These are phyloP conservation scores for Penicillium sp. DNA, from an alignment of 2,329 filamentous ascomycete genomes.

Conservation along the genomic window DNA sequence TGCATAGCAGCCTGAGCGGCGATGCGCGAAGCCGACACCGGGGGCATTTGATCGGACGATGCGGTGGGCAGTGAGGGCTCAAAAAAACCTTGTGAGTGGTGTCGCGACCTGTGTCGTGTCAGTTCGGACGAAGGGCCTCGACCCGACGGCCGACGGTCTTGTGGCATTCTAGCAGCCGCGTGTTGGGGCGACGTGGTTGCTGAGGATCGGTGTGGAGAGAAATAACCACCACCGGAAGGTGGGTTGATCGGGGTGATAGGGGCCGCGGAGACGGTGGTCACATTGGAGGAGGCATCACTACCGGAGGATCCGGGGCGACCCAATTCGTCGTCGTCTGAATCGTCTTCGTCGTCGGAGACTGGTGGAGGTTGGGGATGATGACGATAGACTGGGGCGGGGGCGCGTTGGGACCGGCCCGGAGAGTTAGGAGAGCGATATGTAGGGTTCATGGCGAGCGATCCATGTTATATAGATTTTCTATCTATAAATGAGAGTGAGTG, in stretches of 20 bases:
- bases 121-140: conserved; percentile 38
- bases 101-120: conserved; percentile 45
- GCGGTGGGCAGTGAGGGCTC: conserved; percentile 64
- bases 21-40: conserved; percentile 62
- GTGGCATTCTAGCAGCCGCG: conserved; percentile 39
- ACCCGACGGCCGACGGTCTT: conserved; percentile 41
- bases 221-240: conserved; percentile 19
- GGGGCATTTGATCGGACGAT: conserved; percentile 47
- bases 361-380: conserved; percentile 15
- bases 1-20: conserved; percentile 68
- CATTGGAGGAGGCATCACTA: conserved; percentile 50
- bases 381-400: conserved; percentile 18
- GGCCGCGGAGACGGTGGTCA: conserved; percentile 44
- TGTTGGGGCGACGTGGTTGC: conserved; percentile 30
- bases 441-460: conserved; percentile 20
- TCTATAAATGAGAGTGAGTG: neutral
- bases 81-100: conserved; percentile 68
- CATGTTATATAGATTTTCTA: conserved; percentile 10
- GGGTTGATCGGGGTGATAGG: conserved; percentile 40
- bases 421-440: conserved; percentile 15
- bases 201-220: conserved; percentile 29
- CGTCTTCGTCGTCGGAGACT: conserved; percentile 24
- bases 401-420: conserved; percentile 19
- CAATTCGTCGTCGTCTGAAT: conserved; percentile 35
- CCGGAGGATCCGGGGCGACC: conserved; percentile 45